Conservation (phyloP, 306 rosid genomes). For the Echinosophora koreensis region DNA sequence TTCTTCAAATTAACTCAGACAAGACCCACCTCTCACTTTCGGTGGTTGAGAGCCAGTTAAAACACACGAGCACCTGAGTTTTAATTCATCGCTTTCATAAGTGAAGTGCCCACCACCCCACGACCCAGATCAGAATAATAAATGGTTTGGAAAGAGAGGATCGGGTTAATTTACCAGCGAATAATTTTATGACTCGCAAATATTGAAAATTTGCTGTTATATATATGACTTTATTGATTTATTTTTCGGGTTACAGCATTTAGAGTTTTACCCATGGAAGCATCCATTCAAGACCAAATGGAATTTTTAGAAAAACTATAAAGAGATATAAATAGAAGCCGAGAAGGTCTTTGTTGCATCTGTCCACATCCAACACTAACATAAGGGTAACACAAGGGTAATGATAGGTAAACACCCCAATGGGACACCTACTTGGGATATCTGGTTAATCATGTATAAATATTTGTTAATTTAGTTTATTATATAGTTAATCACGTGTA, state of each 20-base stretch:
- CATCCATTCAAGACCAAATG: conserved; percentile 33
- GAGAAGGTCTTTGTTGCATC: conserved; percentile 1
- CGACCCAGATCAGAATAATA: no score
- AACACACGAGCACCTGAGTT: conserved; percentile 62
- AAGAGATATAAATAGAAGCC: neutral
- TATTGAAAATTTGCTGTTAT: neutral
- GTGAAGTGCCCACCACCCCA: conserved; percentile 22
- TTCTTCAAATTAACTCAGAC: conserved; percentile 16
- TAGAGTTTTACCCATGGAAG: conserved; percentile 1
- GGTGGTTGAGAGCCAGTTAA: conserved; percentile 37
- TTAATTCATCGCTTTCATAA: conserved; percentile 69
- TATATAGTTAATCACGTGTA: no score
- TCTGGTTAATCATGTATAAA: no score
- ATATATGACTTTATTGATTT: neutral
- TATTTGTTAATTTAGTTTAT: no score
- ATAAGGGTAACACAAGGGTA: no score
- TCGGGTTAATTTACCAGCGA: conserved; percentile 2
- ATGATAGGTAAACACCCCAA: no score
- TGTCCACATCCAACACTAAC: conserved; percentile 45
- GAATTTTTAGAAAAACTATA: neutral
- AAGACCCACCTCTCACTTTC: conserved; percentile 35
- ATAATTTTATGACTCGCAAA: conserved; percentile 1
- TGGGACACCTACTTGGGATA: no score
- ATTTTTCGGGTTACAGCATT: neutral
- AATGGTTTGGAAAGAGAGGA: neutral